Evolutionary conservation across 352 stramenopile genomes (phyloP).

Genomic region (Pythium phragmitis): DNA sequence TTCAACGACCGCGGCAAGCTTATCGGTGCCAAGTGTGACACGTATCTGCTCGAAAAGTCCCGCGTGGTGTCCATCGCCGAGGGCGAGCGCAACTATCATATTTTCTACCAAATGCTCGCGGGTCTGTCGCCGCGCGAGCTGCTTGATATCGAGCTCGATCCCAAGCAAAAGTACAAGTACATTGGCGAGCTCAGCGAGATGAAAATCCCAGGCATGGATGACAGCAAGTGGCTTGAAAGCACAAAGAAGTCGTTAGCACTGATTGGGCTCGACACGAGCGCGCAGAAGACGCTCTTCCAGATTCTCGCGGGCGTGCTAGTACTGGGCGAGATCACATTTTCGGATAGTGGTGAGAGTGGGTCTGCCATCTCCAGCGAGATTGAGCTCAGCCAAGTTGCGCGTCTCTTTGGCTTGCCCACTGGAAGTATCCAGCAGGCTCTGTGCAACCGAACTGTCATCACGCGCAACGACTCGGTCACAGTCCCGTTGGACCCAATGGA

Average conservation of each 20-base stretch:
- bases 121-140: slow-evolving; percentile 57
- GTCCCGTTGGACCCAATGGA: slow-evolving; percentile 86
- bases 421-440: slow-evolving; percentile 90
- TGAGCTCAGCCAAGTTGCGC: slow-evolving; percentile 70
- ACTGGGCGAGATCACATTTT: slow-evolving; percentile 95
- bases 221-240: slow-evolving; percentile 78
- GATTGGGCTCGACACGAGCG: slow-evolving; percentile 61
- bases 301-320: slow-evolving; percentile 92
- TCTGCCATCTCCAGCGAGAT: slow-evolving; percentile 70
- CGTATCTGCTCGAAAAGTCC: slow-evolving; percentile 96
- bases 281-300: slow-evolving; percentile 79
- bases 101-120: slow-evolving; percentile 95
- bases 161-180: slow-evolving; percentile 70
- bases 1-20: slow-evolving; percentile 79
- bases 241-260: slow-evolving; percentile 80
- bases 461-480: slow-evolving; percentile 80
- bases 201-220: slow-evolving; percentile 82
- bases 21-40: slow-evolving; percentile 89
- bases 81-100: slow-evolving; percentile 97
- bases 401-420: slow-evolving; percentile 88
- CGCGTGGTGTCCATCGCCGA: slow-evolving; percentile 93
- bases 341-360: slow-evolving; percentile 62
- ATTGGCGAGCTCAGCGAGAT: slow-evolving; percentile 72
- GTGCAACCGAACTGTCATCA: slow-evolving; percentile 92
- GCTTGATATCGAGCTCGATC: slow-evolving; percentile 64